phyloP scores from a whole-genome alignment of 176 grass and related monocot species.

The Canna indica region DNA sequence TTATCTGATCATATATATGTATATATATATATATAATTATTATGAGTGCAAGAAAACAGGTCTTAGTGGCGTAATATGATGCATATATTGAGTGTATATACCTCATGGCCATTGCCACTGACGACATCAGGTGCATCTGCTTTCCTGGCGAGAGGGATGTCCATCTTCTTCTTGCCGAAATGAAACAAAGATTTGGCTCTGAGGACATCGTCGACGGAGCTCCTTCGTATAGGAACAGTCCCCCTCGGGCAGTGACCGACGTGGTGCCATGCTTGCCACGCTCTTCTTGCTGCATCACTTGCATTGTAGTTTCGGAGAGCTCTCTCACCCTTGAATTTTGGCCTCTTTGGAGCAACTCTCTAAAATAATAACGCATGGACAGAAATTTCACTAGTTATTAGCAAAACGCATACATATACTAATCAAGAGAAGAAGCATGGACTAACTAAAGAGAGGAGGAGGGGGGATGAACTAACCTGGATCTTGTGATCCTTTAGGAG shows the following conservation, averaged over 20 bases:
- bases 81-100: no score
- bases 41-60: no score
- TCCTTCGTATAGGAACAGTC: conserved; percentile 68
- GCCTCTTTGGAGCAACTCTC: conserved; percentile 22
- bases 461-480: no score
- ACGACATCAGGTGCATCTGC: conserved; percentile 56
- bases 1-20: not conserved
- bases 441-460: not conserved
- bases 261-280: conserved; percentile 89
- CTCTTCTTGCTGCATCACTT: not conserved
- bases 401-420: not conserved
- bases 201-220: conserved; percentile 48
- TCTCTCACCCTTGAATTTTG: conserved; percentile 15
- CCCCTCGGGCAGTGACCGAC: conserved; percentile 54
- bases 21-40: conserved; percentile 7
- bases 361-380: not conserved
- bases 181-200: conserved; percentile 55
- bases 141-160: conserved; percentile 21
- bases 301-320: not conserved
- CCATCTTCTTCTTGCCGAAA: conserved; percentile 61
- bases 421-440: not conserved
- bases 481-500: conserved; percentile 57
- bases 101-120: conserved; percentile 94
- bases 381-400: not conserved
- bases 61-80: no score